Base-by-base conservation (phyloP, 148 eudicot species). In the Oxyria digyna region DNA sequence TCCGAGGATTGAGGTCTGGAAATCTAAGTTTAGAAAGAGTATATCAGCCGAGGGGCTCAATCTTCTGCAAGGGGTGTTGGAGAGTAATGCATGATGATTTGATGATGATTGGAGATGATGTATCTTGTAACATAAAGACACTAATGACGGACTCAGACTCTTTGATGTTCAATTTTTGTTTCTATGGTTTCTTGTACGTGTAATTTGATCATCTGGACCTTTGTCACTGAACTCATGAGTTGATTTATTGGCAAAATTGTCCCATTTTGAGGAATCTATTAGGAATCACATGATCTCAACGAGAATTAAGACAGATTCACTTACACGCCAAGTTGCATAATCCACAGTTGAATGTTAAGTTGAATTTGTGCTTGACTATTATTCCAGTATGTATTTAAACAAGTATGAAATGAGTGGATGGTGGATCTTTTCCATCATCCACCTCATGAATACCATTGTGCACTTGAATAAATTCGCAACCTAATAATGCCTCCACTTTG, bases 21-120 rank as follows among this genome's bases (percentile, higher is more conserved):
- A 63, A 33, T 69, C 78, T 5, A 79, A 74, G 12, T 80, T 69
- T 73, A 72, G 84, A 67, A 76, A 85, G 75, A 85, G 85, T 71
- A 82, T 85, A 57, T 85, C 88, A 4, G 82, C 80, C 11, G 88
- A 85, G 71, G 88, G 88, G 20, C 55, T 85, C 73, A 83, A 85
- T 80, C 74, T 82, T 42, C 68, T 85, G 15, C 83, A 85, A 68
- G 85, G 81, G 20, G 84, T 80, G 4, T 69, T 78, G 77, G 74
- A 75, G 42, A 45, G 68, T 33, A 69, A 75, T 62, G 73, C 64
- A 13, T 83, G 67, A 78, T 67, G 35, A n/a, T n/a, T n/a, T n/a
- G n/a, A n/a, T n/a, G n/a, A n/a, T n/a, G n/a, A n/a, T n/a, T n/a
- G n/a, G n/a, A 4, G n/a, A 59, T 6, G 65, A 59, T 14, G 2